A percentile compares a stretch with the other conserved stretches of the same genome.
Evolutionary conservation across 176 grass and related monocot genomes (phyloP).

Genomic region (Oryza nivara): DNA sequence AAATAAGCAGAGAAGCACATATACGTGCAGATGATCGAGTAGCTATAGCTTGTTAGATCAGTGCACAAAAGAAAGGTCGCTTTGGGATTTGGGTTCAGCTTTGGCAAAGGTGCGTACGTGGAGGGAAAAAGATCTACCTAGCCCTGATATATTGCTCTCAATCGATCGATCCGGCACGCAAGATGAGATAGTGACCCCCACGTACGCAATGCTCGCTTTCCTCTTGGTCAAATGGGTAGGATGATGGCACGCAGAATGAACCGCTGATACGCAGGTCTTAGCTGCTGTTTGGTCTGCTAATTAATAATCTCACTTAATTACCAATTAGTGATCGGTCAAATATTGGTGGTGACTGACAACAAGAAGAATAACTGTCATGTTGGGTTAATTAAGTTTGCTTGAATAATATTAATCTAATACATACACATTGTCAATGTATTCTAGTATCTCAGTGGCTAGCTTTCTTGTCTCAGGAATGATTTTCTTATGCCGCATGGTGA

Average conservation of each 20-base stretch:
- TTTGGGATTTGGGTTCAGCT: slow-evolving; percentile 45
- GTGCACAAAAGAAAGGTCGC: slow-evolving; percentile 42
- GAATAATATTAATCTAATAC: not conserved
- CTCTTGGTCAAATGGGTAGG: slow-evolving; percentile 18
- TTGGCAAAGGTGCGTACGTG: slow-evolving; percentile 36
- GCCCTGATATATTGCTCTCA: not conserved
- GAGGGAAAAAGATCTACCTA: slow-evolving; percentile 23
- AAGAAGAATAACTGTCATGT: not conserved
- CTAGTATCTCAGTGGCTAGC: not conserved
- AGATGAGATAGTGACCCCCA: slow-evolving; percentile 33
- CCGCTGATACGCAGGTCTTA: not conserved
- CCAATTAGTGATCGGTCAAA: not conserved
- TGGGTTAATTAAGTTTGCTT: not conserved
- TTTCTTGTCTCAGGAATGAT: not conserved
- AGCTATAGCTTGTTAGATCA: slow-evolving; percentile 19
- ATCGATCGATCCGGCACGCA: slow-evolving; percentile 5
- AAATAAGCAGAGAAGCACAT: not conserved
- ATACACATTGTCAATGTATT: not conserved
- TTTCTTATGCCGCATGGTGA: not conserved
- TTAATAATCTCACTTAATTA: not conserved
- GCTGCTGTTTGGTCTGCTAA: not conserved
- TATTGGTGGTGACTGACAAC: not conserved
- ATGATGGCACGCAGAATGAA: slow-evolving; percentile 28
- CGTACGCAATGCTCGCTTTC: slow-evolving; percentile 10
- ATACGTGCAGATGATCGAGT: not conserved